A percentile compares a stretch with the other conserved stretches of the same genome.
These are phyloP conservation scores for Wickerhamiella sorbophila DNA, from an alignment of 805 yeast genomes.

Conservation along the genomic window DNA sequence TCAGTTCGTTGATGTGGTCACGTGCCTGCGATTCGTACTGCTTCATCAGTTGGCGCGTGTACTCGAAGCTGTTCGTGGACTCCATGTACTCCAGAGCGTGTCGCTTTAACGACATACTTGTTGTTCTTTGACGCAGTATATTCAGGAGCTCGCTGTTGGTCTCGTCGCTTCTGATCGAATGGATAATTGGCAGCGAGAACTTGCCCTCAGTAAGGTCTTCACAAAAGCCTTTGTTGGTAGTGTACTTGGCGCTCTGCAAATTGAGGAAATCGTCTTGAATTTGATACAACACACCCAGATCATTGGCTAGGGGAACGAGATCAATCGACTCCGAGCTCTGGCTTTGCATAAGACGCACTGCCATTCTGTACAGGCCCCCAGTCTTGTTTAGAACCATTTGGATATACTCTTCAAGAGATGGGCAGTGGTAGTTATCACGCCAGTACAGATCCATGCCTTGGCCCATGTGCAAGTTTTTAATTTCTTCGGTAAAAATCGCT, in stretches of 20 bases:
- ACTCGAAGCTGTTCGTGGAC: constrained; percentile 29
- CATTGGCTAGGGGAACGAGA: constrained; percentile 50
- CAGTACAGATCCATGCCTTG: constrained; percentile 83
- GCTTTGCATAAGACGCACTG: constrained; percentile 47
- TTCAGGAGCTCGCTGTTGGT: constrained; percentile 22
- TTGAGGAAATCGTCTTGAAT: constrained; percentile 75
- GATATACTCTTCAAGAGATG: constrained; percentile 49
- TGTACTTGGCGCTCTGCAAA: constrained; percentile 36
- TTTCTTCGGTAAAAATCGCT: constrained; percentile 47
- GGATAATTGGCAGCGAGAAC: constrained; percentile 73
- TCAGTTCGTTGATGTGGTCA: constrained; percentile 12
- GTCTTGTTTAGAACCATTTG: constrained; percentile 80
- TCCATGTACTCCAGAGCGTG: constrained; percentile 37
- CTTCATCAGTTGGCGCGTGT: constrained; percentile 24
- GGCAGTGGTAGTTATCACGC: constrained; percentile 54
- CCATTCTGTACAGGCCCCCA: constrained; percentile 73
- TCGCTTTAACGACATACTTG: constrained; percentile 35
- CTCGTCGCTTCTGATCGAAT: constrained; percentile 33
- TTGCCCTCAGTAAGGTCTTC: constrained; percentile 89
- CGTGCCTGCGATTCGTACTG: constrained; percentile 20
- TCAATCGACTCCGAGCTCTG: constrained; percentile 12
- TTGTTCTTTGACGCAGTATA: constrained; percentile 40
- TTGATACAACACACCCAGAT: constrained; percentile 75
- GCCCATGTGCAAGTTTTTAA: constrained; percentile 72
- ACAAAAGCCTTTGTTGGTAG: constrained; percentile 57